Evolutionary conservation across 208 protist genomes (phyloP).

Genomic region (Crithidia sp.): DNA sequence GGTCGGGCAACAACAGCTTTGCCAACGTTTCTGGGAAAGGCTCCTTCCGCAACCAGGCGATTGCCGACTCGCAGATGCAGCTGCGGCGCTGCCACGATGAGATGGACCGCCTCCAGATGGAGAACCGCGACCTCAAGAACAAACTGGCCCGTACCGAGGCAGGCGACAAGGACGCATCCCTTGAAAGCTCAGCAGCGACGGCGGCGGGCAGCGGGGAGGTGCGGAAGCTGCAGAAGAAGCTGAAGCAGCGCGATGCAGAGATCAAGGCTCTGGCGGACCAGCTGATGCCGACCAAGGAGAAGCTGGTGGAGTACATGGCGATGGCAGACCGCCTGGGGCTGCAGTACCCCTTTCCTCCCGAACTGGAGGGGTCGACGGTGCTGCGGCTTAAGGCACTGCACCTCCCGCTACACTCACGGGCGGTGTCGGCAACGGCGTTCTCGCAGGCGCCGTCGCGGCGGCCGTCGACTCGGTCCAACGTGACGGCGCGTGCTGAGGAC

Average conservation of each 20-base stretch:
- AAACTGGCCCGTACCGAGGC: conserved; percentile 6
- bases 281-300: conserved; percentile 85
- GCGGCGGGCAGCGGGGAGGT: conserved; percentile 12
- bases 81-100: conserved; percentile 45
- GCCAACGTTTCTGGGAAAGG: conserved; percentile 7
- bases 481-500: background rate
- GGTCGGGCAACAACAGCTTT: conserved; percentile 13
- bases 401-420: conserved; percentile 23
- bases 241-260: conserved; percentile 59
- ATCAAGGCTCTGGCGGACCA: conserved; percentile 62
- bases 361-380: conserved; percentile 66
- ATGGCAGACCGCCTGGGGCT: conserved; percentile 83
- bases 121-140: conserved; percentile 37
- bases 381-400: conserved; percentile 64
- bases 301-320: conserved; percentile 87
- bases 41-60: conserved; percentile 26
- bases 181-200: background rate
- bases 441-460: background rate
- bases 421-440: conserved; percentile 25
- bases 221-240: conserved; percentile 31
- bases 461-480: conserved; percentile 6
- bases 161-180: background rate
- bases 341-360: conserved; percentile 77
- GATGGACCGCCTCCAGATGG: conserved; percentile 40
- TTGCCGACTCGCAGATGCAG: conserved; percentile 44